Evolutionary conservation across 2,329 filamentous ascomycete species (phyloP), one percentile per base, ranked within the genome.

Genomic region (Talaromyces piceae): DNA sequence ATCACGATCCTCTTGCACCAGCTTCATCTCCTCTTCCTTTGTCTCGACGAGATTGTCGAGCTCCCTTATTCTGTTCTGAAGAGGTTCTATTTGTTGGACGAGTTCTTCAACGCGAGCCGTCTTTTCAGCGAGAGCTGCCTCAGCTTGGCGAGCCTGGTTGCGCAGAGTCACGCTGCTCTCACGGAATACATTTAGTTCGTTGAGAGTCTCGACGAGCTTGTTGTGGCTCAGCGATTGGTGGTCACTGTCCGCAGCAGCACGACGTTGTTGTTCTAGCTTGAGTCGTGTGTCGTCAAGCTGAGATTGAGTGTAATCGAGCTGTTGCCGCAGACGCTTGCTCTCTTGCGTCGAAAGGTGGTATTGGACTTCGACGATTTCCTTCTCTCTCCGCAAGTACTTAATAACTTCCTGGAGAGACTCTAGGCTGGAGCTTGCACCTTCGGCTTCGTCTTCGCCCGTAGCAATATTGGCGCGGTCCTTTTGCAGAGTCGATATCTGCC

Each of bases 291-390:
- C 90, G 56, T 98, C 93, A 6, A 98, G 82, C 65, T 97, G 89
- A 20, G 82, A 82, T 61, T 93, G 88, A 7, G 85, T 79, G 64
- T 95, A 91, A 47, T 95, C 86, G 22, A 96, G 79, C 63, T 97
- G 90, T 61, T 96, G 89, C 62, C 91, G 88, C 39, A 96, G 72
- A 49, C 93, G 83, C 70, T 94, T 95, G 49, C 83, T 79, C 69
- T 98, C 93, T 61, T 95, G 88, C 0, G 84, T 78, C 61, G 91
- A 91, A 41, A 97, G 77, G 59, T 96, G 91, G 61, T 90, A 87
- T 63, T 97, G 91, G n/a, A 96, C 88, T 60, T 98, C 91, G 7
- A 96, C 80, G 58, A 98, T 97, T 66, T 97, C 93, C 75, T 97
- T 98, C 71, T 98, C 94, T 39, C 89, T 86, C 43, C 91, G 86